Percentiles rank a stretch among this genome's conserved stretches.
phyloP scores from a whole-genome alignment of 805 yeast genomes.

The Sugiyamaella smithiae region DNA sequence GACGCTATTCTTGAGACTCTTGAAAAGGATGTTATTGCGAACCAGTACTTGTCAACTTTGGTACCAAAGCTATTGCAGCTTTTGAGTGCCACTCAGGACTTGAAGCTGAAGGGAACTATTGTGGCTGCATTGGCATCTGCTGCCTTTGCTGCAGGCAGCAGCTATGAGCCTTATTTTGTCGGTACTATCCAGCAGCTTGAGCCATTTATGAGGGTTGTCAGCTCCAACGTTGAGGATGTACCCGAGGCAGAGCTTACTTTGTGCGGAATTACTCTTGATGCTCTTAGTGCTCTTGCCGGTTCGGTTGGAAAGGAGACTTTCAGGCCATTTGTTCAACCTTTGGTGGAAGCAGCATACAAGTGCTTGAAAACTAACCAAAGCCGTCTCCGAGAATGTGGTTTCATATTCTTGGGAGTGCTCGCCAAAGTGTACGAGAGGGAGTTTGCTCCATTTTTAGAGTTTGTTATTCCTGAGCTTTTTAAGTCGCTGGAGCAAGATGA shows the following conservation, averaged over 20 bases:
- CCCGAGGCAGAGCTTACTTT: constrained; percentile 87
- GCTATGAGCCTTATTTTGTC: constrained; percentile 81
- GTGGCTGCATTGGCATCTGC: constrained; percentile 97
- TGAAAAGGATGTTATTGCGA: constrained; percentile 77
- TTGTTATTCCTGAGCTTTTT: constrained; percentile 79
- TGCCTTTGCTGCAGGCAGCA: constrained; percentile 90
- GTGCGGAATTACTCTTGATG: constrained; percentile 89
- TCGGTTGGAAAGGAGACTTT: constrained; percentile 94
- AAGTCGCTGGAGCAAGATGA: constrained; percentile 85
- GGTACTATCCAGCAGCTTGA: constrained; percentile 77
- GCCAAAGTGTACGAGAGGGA: constrained; percentile 93
- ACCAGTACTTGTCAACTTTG: constrained; percentile 76
- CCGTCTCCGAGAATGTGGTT: constrained; percentile 91
- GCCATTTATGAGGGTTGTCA: constrained; percentile 44
- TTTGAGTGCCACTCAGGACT: constrained; percentile 67
- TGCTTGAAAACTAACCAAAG: constrained; percentile 75
- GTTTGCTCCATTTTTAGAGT: constrained; percentile 79
- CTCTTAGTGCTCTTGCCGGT: constrained; percentile 90
- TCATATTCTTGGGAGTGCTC: constrained; percentile 87
- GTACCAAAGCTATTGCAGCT: constrained; percentile 85
- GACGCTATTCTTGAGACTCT: constrained; percentile 91
- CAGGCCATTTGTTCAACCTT: constrained; percentile 79
- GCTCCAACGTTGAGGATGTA: constrained; percentile 51
- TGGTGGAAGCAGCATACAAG: constrained; percentile 81
- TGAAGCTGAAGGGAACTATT: constrained; percentile 50